phyloP scores from a whole-genome alignment of 495 filamentous ascomycete species.

The Aspergillus baeticus region DNA sequence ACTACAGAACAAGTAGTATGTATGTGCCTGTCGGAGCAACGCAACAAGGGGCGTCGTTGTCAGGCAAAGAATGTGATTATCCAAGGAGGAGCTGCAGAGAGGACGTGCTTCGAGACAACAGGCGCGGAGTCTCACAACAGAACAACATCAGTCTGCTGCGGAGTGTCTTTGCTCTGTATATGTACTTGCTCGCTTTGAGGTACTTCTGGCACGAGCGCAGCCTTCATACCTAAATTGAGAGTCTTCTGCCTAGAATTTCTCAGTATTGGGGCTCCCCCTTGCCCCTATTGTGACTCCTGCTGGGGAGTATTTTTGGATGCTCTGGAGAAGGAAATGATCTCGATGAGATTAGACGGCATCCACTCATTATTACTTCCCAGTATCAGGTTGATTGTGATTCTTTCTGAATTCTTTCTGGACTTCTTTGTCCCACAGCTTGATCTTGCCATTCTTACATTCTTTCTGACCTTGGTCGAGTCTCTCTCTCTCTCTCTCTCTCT shows the following conservation, averaged over 20 bases:
- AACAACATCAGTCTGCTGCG: neutral
- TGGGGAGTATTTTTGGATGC: neutral
- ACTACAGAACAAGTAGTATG: neutral
- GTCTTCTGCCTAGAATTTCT: neutral
- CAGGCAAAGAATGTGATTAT: slow-evolving; percentile 7
- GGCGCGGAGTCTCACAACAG: slow-evolving; percentile 4
- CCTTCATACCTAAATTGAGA: neutral
- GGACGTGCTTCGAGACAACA: neutral
- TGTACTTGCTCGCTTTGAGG: neutral
- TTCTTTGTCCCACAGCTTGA: neutral
- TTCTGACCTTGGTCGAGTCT: too few relatives aligned
- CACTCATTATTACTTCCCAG: neutral
- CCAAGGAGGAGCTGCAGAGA: neutral
- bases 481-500: too few relatives aligned
- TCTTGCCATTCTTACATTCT: too few relatives aligned
- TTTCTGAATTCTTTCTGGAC: neutral
- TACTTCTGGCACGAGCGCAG: slow-evolving; percentile 7
- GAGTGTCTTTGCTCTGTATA: neutral
- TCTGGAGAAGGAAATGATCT: slow-evolving; percentile 5
- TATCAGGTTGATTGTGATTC: neutral
- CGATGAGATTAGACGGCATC: neutral
- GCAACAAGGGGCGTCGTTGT: slow-evolving; percentile 2
- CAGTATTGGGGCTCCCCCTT: neutral
- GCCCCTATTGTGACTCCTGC: slow-evolving; percentile 1
- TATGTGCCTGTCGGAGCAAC: neutral